Conservation (phyloP, 495 filamentous ascomycete species). For the Neurospora sp. region DNA sequence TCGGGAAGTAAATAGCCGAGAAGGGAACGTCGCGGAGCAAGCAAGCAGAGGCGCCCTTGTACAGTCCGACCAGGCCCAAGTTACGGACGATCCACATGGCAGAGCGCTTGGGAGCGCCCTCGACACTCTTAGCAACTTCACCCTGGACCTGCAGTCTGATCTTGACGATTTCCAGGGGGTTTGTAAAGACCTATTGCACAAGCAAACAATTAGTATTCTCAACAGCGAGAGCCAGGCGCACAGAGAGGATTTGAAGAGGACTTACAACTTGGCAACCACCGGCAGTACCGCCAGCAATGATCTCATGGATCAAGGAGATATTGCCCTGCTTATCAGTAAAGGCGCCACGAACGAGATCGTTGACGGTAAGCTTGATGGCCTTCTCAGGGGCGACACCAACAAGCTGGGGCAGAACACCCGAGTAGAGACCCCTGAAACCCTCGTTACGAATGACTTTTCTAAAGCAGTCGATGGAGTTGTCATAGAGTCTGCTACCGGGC, state of each 20-base stretch:
- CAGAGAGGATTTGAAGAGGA: constrained; percentile 11
- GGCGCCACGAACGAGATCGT: constrained; percentile 74
- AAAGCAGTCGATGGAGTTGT: constrained; percentile 91
- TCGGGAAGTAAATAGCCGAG: constrained; percentile 97
- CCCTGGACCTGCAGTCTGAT: constrained; percentile 97
- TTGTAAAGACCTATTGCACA: constrained; percentile 69
- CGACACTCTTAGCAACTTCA: constrained; percentile 81
- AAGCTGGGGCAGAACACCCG: constrained; percentile 86
- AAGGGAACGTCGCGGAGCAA: constrained; percentile 93
- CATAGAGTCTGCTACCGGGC: constrained; percentile 83
- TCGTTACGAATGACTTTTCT: constrained; percentile 88
- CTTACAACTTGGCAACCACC: constrained; percentile 94
- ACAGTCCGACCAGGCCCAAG: constrained; percentile 86
- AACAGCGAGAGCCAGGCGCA: not conserved
- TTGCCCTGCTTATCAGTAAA: constrained; percentile 69
- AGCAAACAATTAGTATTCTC: constrained; percentile 10
- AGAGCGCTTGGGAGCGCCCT: constrained; percentile 73
- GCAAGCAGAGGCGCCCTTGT: constrained; percentile 96
- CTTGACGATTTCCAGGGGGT: constrained; percentile 97
- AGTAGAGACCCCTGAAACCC: constrained; percentile 82
- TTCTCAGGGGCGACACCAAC: constrained; percentile 97
- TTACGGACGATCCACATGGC: constrained; percentile 97
- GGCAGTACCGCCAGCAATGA: constrained; percentile 82
- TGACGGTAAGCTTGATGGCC: constrained; percentile 97
- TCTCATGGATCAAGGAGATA: constrained; percentile 62